Base-by-base conservation (phyloP, 805 yeast genomes). In the Lipomyces yamadae region DNA sequence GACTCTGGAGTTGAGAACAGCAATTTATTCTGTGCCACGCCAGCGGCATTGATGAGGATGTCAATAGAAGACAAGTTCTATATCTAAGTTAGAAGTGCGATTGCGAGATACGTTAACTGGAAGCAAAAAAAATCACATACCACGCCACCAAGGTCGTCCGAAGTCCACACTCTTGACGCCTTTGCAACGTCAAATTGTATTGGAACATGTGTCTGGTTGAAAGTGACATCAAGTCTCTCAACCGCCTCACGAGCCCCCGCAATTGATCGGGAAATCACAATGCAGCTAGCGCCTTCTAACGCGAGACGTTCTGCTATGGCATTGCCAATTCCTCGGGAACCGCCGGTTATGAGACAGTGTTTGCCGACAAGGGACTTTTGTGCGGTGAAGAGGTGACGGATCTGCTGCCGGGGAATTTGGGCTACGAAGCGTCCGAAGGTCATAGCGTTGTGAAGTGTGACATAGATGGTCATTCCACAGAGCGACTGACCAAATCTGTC, bases 321-420 rank as follows among this genome's bases (percentile, higher is more conserved):
- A 2, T 80, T 77, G 0, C 95, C 95, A 13, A 89, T 78, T 0
- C 95, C 94, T 56, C 83, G 78, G 0, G 92, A 86, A 0, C 88
- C 92, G 0, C 95, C 95, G 0, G 74, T 72, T 2, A 72, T 64
- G 11, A 72, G 50, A 34, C 68, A 68, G 48, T 42, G 48, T 24
- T 42, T 42, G 48, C 29, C 48, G n/a, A 42, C 10, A 15, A 42
- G 48, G 6, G 48, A 24, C 2, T 7, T 6, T 1, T 42, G 48
- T 18, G 48, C 48, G 24, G 3, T 42, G 8, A 24, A 42, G 3
- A 42, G 48, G 24, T 42, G n/a, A 6, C 48, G 48, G 48, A n/a
- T 7, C n/a, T 5, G 48, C 15, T 5, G 48, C 15, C 24, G 48
- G 48, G 18, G 48, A 6, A n/a, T 10, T 8, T 42, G 18, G 7